A percentile compares a stretch with the other conserved stretches of the same genome.
These are phyloP conservation scores for Coniophora puteana DNA, from an alignment of 1,284 basidiomycete species.

Conservation along the genomic window DNA sequence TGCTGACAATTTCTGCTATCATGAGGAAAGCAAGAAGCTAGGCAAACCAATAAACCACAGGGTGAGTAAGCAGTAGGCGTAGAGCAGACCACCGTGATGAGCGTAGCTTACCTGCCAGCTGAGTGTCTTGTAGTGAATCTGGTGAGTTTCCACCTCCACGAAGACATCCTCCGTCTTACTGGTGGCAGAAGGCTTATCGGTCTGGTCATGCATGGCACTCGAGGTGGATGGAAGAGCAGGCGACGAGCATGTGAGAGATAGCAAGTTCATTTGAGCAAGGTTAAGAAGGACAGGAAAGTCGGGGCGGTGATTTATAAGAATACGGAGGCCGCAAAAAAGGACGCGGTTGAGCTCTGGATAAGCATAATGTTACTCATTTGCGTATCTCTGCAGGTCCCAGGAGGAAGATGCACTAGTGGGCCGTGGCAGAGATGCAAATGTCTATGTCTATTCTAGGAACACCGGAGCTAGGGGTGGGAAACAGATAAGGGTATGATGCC, in stretches of 20 bases:
- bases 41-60: neutral
- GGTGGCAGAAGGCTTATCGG: neutral
- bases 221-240: neutral
- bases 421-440: too few relatives aligned
- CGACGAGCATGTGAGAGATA: neutral
- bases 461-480: too few relatives aligned
- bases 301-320: neutral
- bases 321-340: neutral
- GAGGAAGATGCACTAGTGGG: too few relatives aligned
- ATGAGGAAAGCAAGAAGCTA: conserved; percentile 49
- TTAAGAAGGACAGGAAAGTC: conserved; percentile 2
- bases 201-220: neutral
- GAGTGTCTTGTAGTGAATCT: conserved; percentile 43
- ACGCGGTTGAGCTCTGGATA: neutral
- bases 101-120: conserved; percentile 43
- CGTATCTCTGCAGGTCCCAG: neutral
- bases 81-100: neutral
- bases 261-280: neutral
- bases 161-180: conserved; percentile 25
- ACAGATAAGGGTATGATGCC: too few relatives aligned
- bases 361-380: neutral
- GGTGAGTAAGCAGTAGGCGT: neutral
- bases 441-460: too few relatives aligned
- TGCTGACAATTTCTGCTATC: conserved; percentile 58
- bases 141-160: conserved; percentile 28